These are phyloP conservation scores for Lablab purpureus DNA, from an alignment of 306 rosid genomes.

Conservation along the genomic window DNA sequence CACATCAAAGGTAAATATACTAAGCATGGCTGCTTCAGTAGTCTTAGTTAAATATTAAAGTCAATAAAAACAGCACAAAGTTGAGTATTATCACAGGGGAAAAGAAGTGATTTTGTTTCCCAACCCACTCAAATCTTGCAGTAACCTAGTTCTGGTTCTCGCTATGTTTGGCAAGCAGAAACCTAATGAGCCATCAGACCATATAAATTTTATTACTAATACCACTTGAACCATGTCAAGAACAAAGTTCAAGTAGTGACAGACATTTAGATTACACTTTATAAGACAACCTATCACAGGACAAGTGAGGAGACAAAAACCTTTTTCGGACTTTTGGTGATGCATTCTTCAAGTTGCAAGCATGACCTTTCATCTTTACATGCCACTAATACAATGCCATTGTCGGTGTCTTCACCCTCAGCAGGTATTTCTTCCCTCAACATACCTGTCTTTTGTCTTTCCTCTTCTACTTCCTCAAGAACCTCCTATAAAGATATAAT, in stretches of 20 bases:
- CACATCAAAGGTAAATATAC: constrained; percentile 21
- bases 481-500: constrained; percentile 67
- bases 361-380: constrained; percentile 97
- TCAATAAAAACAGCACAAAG: neutral
- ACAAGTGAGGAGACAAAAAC: constrained; percentile 44
- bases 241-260: neutral
- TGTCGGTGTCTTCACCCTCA: constrained; percentile 60
- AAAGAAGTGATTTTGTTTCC: neutral
- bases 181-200: constrained; percentile 19
- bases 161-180: constrained; percentile 8
- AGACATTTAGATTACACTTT: constrained; percentile 18
- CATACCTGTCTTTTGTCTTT: constrained; percentile 60
- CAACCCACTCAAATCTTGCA: neutral
- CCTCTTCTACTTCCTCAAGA: constrained; percentile 96
- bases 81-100: neutral
- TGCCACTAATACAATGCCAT: constrained; percentile 86
- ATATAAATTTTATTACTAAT: constrained; percentile 1
- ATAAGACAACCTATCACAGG: constrained; percentile 7
- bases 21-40: neutral
- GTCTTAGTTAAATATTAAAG: constrained; percentile 14
- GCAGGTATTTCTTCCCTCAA: constrained; percentile 59
- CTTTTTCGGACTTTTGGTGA: constrained; percentile 67
- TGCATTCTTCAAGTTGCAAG: constrained; percentile 91
- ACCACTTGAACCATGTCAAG: constrained; percentile 12
- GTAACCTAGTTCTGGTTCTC: constrained; percentile 15